Evolutionary conservation across 768 basidiomycete genomes (phyloP).

Genomic region (Trametes gibbosa): DNA sequence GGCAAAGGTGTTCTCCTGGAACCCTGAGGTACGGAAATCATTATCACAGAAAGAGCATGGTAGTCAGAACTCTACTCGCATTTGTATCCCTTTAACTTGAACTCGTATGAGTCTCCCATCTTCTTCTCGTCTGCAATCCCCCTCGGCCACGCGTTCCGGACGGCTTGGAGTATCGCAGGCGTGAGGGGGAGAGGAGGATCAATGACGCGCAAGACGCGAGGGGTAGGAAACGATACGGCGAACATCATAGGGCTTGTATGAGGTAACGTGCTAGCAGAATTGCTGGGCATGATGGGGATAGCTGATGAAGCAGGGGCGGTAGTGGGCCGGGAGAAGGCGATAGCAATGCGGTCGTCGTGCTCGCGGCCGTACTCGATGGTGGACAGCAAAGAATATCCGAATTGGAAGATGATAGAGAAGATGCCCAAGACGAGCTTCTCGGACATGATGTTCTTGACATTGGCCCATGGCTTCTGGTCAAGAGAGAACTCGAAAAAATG

Average conservation of each 20-base stretch:
- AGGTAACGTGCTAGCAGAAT: slow-evolving; percentile 27
- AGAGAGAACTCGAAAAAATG: slow-evolving; percentile 67
- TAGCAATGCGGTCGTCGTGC: slow-evolving; percentile 65
- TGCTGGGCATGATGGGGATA: slow-evolving; percentile 38
- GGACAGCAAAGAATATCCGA: slow-evolving; percentile 63
- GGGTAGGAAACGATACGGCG: slow-evolving; percentile 70
- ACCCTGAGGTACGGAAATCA: slow-evolving; percentile 47
- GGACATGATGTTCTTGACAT: slow-evolving; percentile 59
- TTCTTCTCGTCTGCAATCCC: slow-evolving; percentile 79
- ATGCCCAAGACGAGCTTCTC: slow-evolving; percentile 72
- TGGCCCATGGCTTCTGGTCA: slow-evolving; percentile 71
- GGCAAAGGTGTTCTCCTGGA: slow-evolving; percentile 74
- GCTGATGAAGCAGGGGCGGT: slow-evolving; percentile 36
- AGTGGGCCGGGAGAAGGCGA: slow-evolving; percentile 62
- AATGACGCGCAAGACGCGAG: slow-evolving; percentile 68
- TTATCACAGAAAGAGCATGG: slow-evolving; percentile 16
- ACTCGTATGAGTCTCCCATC: slow-evolving; percentile 70
- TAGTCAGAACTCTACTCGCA: slow-evolving; percentile 43
- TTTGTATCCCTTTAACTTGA: slow-evolving; percentile 79
- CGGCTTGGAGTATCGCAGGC: slow-evolving; percentile 78
- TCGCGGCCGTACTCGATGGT: slow-evolving; percentile 77
- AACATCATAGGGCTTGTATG: slow-evolving; percentile 42
- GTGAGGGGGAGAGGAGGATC: slow-evolving; percentile 74
- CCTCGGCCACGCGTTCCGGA: slow-evolving; percentile 74
- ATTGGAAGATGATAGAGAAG: slow-evolving; percentile 57